phyloP scores from a whole-genome alignment of 2,329 filamentous ascomycete genomes.

The Pseudogymnoascus sp. region DNA sequence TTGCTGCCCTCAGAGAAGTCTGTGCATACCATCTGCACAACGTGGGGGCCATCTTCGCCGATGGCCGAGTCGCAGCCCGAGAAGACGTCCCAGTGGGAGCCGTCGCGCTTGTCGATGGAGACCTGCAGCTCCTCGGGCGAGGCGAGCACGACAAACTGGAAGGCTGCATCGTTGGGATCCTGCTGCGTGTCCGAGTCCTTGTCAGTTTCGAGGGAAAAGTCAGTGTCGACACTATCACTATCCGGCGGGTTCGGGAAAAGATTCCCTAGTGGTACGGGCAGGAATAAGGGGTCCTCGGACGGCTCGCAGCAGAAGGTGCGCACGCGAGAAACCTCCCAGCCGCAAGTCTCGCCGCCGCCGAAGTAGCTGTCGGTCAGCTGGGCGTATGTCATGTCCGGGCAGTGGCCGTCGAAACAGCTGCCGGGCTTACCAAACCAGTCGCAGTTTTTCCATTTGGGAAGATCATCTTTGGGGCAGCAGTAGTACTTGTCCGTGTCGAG shows the following conservation, averaged over 20 bases:
- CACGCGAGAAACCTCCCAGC: constrained; percentile 17
- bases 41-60: constrained; percentile 26
- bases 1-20: constrained; percentile 30
- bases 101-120: constrained; percentile 35
- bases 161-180: constrained; percentile 28
- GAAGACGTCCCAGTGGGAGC: constrained; percentile 38
- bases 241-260: constrained; percentile 31
- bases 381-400: constrained; percentile 21
- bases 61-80: constrained; percentile 27
- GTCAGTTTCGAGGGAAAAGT: constrained; percentile 28
- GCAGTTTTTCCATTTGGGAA: constrained; percentile 29
- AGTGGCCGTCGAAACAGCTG: constrained; percentile 31
- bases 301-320: constrained; percentile 30
- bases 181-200: constrained; percentile 22
- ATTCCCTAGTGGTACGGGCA: constrained; percentile 32
- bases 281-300: constrained; percentile 26
- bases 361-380: constrained; percentile 26
- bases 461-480: constrained; percentile 26
- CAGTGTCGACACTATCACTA: constrained; percentile 25
- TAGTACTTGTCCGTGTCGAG: constrained; percentile 21
- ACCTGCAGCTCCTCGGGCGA: constrained; percentile 29
- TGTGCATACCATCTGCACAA: constrained; percentile 33
- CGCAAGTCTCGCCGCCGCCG: constrained; percentile 24
- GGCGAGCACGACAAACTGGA: constrained; percentile 30
- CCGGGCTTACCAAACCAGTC: constrained; percentile 31